A percentile compares a stretch with the other conserved stretches of the same genome.
Conservation (phyloP, 768 basidiomycete genomes). For the Suillus clintonianus region DNA sequence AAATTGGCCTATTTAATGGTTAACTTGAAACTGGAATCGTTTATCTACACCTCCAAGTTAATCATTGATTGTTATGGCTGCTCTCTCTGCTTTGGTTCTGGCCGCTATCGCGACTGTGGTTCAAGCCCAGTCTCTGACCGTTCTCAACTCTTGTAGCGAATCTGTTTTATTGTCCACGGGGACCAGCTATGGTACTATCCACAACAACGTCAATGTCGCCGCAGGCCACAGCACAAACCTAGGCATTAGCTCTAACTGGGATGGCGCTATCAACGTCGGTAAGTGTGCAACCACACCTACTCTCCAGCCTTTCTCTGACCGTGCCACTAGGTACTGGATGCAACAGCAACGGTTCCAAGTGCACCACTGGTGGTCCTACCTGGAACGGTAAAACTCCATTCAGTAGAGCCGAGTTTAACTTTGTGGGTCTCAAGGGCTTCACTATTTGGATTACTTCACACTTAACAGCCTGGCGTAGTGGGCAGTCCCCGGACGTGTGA, state of each 20-base stretch:
- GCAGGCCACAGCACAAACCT: slow-evolving; percentile 25
- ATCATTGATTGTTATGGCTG: slow-evolving; percentile 16
- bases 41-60: background rate
- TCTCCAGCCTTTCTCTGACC: slow-evolving; percentile 9
- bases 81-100: slow-evolving; percentile 19
- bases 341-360: slow-evolving; percentile 15
- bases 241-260: slow-evolving; percentile 33
- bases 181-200: slow-evolving; percentile 28
- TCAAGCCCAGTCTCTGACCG: slow-evolving; percentile 30
- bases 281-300: background rate
- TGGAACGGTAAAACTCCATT: slow-evolving; percentile 34
- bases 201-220: slow-evolving; percentile 26
- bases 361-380: slow-evolving; percentile 31
- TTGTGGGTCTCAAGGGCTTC: slow-evolving; percentile 14
- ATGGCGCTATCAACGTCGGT: slow-evolving; percentile 33
- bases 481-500: slow-evolving; percentile 27
- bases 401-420: slow-evolving; percentile 36
- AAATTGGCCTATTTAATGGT: too few relatives aligned
- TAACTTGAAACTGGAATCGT: background rate
- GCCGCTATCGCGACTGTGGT: slow-evolving; percentile 19
- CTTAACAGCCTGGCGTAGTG: slow-evolving; percentile 7
- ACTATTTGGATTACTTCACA: background rate
- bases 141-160: slow-evolving; percentile 26
- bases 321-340: slow-evolving; percentile 28
- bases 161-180: slow-evolving; percentile 31